phyloP scores from a whole-genome alignment of 306 rosid genomes.

The Mucuna pruriens region DNA sequence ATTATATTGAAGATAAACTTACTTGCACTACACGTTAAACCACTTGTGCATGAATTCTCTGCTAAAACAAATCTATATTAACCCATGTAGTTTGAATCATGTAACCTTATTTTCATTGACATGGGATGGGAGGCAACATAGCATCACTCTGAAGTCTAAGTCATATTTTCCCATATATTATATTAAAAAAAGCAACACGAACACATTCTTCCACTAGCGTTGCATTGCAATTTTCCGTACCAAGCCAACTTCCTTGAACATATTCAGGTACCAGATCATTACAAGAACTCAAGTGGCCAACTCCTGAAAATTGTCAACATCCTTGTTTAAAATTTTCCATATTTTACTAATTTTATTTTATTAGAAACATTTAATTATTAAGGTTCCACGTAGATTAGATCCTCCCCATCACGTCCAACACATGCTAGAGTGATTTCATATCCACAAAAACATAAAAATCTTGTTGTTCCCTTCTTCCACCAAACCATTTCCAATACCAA shows the following conservation, averaged over 20 bases:
- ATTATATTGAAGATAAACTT: not conserved
- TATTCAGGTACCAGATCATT: not conserved
- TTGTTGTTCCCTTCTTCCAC: not conserved
- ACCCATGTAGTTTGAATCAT: too few relatives aligned
- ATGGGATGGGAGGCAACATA: not conserved
- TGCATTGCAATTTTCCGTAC: not conserved
- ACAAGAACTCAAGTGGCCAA: not conserved
- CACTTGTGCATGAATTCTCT: not conserved
- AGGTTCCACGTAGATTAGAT: not conserved
- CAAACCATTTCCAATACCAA: too few relatives aligned
- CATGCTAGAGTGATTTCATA: not conserved
- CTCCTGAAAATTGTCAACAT: not conserved
- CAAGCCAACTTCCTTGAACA: slow-evolving; percentile 8
- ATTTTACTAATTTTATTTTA: not conserved
- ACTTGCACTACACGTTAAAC: not conserved
- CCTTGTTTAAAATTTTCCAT: not conserved
- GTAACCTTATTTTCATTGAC: not conserved
- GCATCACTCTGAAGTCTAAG: not conserved
- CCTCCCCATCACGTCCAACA: not conserved
- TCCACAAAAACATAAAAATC: not conserved
- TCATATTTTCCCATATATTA: not conserved
- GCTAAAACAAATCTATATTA: too few relatives aligned
- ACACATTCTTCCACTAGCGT: not conserved
- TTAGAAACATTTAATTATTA: not conserved
- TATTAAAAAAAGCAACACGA: not conserved